Percentiles rank a stretch among this genome's conserved stretches.
Conservation (phyloP, 1,139 yeast genomes). For the Lipomyces yarrowii region DNA sequence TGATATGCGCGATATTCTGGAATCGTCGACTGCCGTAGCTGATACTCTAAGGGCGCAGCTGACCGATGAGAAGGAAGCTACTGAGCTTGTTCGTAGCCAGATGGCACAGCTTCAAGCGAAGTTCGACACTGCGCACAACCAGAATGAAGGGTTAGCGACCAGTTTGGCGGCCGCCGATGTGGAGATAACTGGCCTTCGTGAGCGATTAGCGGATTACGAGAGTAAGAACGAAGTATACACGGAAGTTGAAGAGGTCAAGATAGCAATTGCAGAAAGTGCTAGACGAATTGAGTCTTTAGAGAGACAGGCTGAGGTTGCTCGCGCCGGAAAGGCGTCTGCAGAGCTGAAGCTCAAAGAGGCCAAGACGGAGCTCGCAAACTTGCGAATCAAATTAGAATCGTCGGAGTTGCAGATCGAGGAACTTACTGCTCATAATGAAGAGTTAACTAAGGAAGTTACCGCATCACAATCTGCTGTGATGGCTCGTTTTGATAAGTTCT, state of each 20-base stretch:
- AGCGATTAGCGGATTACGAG: not conserved
- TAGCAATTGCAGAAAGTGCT: conserved; percentile 16
- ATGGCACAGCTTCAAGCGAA: not conserved
- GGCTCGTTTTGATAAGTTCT: conserved; percentile 17
- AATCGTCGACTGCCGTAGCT: not conserved
- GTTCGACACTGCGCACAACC: not conserved
- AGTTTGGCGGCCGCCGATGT: not conserved
- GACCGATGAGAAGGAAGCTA: not conserved
- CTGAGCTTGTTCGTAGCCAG: not conserved
- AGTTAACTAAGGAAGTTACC: conserved; percentile 9
- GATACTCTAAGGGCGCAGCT: not conserved
- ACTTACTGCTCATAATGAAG: conserved; percentile 10
- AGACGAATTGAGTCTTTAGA: conserved; percentile 13
- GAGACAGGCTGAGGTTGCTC: conserved; percentile 19
- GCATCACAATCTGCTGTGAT: conserved; percentile 13
- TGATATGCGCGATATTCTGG: not conserved
- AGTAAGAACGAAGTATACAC: conserved; percentile 5
- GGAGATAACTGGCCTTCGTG: conserved; percentile 4
- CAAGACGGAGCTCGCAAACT: conserved; percentile 28
- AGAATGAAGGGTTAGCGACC: not conserved
- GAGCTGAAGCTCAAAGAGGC: conserved; percentile 33
- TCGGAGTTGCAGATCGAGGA: conserved; percentile 17
- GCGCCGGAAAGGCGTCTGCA: conserved; percentile 13
- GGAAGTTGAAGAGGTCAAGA: conserved; percentile 23
- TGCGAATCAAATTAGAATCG: conserved; percentile 29